Conservation (phyloP, 805 yeast species). For the Ogataea saltuana region DNA sequence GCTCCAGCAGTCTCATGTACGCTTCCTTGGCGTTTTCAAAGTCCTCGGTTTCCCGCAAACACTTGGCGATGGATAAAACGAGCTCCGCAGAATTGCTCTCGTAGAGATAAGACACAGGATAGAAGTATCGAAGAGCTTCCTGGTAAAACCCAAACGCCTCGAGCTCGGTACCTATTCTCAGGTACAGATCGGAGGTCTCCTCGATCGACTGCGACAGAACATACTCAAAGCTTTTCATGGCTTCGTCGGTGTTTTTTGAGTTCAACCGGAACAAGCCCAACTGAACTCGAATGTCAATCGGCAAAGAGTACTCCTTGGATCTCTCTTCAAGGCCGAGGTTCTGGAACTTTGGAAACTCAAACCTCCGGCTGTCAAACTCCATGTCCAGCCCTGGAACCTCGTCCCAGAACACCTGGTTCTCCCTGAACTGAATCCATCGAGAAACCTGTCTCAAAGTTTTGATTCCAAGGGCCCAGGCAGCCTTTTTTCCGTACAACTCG, state of each 20-base stretch:
- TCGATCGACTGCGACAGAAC: constrained; percentile 53
- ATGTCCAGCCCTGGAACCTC: constrained; percentile 59
- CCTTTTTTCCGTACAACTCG: constrained; percentile 73
- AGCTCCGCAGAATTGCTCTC: constrained; percentile 54
- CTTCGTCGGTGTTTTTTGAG: constrained; percentile 64
- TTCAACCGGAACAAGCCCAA: constrained; percentile 73
- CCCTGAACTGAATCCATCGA: constrained; percentile 79
- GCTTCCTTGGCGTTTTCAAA: constrained; percentile 63
- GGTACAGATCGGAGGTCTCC: constrained; percentile 70
- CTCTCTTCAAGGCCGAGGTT: constrained; percentile 42
- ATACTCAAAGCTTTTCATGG: constrained; percentile 64
- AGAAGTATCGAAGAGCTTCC: constrained; percentile 73
- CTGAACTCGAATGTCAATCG: constrained; percentile 85
- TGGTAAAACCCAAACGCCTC: constrained; percentile 66
- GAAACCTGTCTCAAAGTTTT: constrained; percentile 67
- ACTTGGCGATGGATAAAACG: constrained; percentile 66
- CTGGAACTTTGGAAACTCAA: constrained; percentile 45
- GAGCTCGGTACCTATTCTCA: constrained; percentile 73
- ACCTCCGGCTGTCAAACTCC: constrained; percentile 78
- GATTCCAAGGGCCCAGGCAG: constrained; percentile 64
- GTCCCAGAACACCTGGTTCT: constrained; percentile 66
- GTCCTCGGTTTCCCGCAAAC: constrained; percentile 72
- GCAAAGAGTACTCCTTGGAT: constrained; percentile 52
- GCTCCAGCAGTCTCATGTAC: constrained; percentile 52
- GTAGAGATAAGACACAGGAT: constrained; percentile 55